Conservation (phyloP, 2,329 filamentous ascomycete genomes). For the Cercospora sesami region DNA sequence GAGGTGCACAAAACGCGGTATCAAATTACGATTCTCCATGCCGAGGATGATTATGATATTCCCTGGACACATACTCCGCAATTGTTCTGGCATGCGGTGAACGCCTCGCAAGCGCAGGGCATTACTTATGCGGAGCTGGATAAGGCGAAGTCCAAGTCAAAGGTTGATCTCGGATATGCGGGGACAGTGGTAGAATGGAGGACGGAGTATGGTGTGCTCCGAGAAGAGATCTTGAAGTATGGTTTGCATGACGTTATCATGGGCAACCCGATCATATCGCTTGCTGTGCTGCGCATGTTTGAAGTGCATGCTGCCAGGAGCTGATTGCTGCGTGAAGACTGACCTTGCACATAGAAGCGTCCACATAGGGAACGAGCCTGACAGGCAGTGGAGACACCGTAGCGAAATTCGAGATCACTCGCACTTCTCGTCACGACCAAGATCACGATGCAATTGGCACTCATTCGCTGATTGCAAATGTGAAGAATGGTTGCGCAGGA, state of each 20-base stretch:
- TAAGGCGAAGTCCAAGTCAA: conserved; percentile 44
- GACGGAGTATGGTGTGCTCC: conserved; percentile 51
- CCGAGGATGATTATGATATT: conserved; percentile 55
- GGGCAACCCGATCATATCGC: conserved; percentile 56
- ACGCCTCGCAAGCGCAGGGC: conserved; percentile 44
- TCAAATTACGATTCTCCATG: conserved; percentile 52
- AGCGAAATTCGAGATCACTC: too few relatives aligned
- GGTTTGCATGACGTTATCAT: conserved; percentile 61
- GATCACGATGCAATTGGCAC: too few relatives aligned
- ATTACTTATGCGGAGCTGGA: conserved; percentile 52
- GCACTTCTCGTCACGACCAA: too few relatives aligned
- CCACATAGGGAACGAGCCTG: neutral
- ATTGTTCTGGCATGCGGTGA: conserved; percentile 58
- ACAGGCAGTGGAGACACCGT: too few relatives aligned
- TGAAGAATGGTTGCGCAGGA: too few relatives aligned
- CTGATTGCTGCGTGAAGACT: neutral
- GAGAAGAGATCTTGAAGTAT: conserved; percentile 57
- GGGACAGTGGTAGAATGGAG: conserved; percentile 54
- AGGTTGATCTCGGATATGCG: conserved; percentile 48
- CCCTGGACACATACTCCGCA: conserved; percentile 53
- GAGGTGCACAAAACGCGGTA: conserved; percentile 43
- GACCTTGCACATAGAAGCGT: neutral
- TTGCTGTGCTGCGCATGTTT: conserved; percentile 55
- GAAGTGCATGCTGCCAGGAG: conserved; percentile 19
- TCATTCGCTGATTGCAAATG: too few relatives aligned